Evolutionary conservation across 345 rosid species (phyloP), one percentile per base, ranked within the genome.

Genomic region (Mercurialis annua): DNA sequence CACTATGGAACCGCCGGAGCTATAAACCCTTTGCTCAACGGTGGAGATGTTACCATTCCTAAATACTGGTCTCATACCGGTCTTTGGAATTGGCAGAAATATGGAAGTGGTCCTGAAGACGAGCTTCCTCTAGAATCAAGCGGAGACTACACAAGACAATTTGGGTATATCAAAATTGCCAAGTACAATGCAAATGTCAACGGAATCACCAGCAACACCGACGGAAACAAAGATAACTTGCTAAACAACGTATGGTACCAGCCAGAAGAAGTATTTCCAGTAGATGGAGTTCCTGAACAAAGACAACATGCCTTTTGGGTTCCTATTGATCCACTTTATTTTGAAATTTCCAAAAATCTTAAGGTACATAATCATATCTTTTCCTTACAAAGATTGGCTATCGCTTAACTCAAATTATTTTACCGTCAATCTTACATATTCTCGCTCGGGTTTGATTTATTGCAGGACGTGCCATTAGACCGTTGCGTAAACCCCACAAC

Each of bases 21-120:
- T 33, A 72, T 58, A 54, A 67, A 73, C 38, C 72, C 77, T 8
- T 17, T 33, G 11, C 58, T 73, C 23, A 56, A 73, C 20, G 62
- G 67, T 23, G 77, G 77, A 53, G 77, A 73, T 67, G 77, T 73
- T n/a, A 62, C 72, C 3, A 62, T 73, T 33, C 77, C 72, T 6
- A 47, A 1, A 34, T 67, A 61, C 3, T 73, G 97, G 97, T 87
- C 94, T 29, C 90, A 88, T 48, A 23, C 80, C 7, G 89, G 85
- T 21, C 94, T 90, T 23, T 90, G 92, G 97, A 80, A 65, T 65
- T 90, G 94, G 88, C 90, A 85, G 90, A 86, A 87, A 30, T 76
- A 77, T 57, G 94, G 89, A 59, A 78, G 77, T 29, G 92, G 89
- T 1, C 77, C 79, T 8, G 71, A 83, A 17, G 62, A 85, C 2